Evolutionary conservation across 805 yeast species (phyloP).

Genomic region (Clavispora fructus): DNA sequence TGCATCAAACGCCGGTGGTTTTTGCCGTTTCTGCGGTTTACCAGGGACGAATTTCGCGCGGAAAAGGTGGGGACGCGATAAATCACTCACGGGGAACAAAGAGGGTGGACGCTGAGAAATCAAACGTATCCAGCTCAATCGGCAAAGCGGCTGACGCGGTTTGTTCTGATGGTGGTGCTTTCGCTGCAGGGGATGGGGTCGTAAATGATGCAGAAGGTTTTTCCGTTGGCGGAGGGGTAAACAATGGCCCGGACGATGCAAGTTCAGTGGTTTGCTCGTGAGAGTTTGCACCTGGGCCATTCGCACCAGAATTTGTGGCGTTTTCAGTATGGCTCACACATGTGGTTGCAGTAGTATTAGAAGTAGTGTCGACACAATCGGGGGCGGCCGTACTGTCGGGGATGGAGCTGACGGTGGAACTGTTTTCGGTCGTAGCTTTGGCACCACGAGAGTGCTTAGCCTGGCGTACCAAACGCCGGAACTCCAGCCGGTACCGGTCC

Average conservation of each 20-base stretch:
- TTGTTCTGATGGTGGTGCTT: neutral
- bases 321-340: too few species aligned
- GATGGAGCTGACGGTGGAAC: too few species aligned
- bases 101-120: slow-evolving; percentile 7
- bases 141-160: neutral
- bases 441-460: slow-evolving; percentile 20
- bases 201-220: neutral
- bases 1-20: neutral
- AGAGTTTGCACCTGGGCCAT: neutral
- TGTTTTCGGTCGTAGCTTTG: neutral
- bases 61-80: slow-evolving; percentile 1
- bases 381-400: too few species aligned
- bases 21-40: neutral
- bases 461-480: slow-evolving; percentile 28
- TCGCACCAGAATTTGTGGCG: neutral
- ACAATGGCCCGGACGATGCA: too few species aligned
- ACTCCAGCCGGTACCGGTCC: slow-evolving; percentile 34
- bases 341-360: too few species aligned
- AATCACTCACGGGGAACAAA: slow-evolving; percentile 4
- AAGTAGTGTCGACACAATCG: too few species aligned
- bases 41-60: slow-evolving; percentile 5
- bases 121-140: slow-evolving; percentile 1
- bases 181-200: neutral
- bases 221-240: neutral
- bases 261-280: neutral